These are phyloP conservation scores for Ensete glaucum DNA, from an alignment of 176 grass and related monocot species.

Conservation along the genomic window DNA sequence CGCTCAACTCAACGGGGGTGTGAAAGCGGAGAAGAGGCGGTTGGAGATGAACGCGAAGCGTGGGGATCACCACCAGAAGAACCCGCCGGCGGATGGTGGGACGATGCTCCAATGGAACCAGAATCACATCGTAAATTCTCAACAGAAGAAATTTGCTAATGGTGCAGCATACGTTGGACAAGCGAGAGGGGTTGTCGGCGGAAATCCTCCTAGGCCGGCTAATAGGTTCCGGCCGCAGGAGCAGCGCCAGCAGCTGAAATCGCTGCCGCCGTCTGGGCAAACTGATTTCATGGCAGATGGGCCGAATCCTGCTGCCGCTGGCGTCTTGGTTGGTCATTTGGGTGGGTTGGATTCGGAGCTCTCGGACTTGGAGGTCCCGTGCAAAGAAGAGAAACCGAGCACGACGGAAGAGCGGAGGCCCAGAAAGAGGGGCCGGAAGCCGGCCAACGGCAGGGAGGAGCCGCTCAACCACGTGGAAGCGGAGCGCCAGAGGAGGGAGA, in stretches of 20 bases:
- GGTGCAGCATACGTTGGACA: neutral
- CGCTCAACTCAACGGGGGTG: neutral
- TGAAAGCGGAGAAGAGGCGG: neutral
- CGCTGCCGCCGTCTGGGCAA: neutral
- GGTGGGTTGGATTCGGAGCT: constrained; percentile 12
- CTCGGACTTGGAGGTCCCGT: constrained; percentile 19
- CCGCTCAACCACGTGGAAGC: constrained; percentile 75
- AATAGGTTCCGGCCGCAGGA: neutral
- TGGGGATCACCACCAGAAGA: constrained; percentile 4
- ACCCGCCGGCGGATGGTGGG: constrained; percentile 10
- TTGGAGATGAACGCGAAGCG: neutral
- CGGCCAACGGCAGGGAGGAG: constrained; percentile 15
- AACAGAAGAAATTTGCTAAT: neutral
- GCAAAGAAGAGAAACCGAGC: constrained; percentile 6
- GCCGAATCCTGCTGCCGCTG: neutral
- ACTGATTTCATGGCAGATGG: constrained; percentile 16
- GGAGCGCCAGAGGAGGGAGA: neutral
- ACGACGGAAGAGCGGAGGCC: constrained; percentile 35
- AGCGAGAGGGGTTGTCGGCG: neutral
- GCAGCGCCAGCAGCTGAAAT: constrained; percentile 3
- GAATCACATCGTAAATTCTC: neutral
- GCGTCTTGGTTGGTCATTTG: constrained; percentile 1
- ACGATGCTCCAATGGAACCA: neutral
- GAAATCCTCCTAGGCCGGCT: neutral
- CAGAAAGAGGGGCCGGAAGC: constrained; percentile 70